phyloP scores from a whole-genome alignment of 495 filamentous ascomycete genomes.

The Aspergillus leporis region DNA sequence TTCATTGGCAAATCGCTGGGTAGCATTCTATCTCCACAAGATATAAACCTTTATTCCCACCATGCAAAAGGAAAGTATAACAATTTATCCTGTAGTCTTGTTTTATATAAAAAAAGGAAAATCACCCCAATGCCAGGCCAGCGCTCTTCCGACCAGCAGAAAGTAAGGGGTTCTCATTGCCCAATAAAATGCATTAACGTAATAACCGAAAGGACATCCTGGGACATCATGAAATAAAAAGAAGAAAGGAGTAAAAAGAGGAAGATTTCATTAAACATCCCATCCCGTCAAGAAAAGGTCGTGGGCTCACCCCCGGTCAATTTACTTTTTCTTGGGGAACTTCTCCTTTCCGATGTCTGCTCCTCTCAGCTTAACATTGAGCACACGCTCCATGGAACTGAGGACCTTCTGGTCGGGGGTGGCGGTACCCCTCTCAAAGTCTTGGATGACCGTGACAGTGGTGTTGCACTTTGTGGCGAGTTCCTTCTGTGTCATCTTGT shows the following conservation, averaged over 20 bases:
- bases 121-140: constrained; percentile 36
- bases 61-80: background rate
- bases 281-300: constrained; percentile 31
- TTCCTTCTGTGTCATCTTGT: constrained; percentile 96
- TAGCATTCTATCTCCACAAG: constrained; percentile 9
- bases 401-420: constrained; percentile 85
- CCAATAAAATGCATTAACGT: constrained; percentile 19
- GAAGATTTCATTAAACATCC: constrained; percentile 21
- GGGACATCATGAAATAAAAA: constrained; percentile 18
- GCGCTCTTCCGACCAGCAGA: constrained; percentile 43
- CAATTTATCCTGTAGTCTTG: constrained; percentile 31
- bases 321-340: constrained; percentile 70
- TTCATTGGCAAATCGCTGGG: constrained; percentile 17
- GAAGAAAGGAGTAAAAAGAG: constrained; percentile 24
- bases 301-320: constrained; percentile 30
- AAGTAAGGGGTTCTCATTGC: constrained; percentile 24
- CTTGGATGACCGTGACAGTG: constrained; percentile 73
- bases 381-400: constrained; percentile 73
- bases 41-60: background rate
- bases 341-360: constrained; percentile 72
- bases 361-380: constrained; percentile 84
- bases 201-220: constrained; percentile 22
- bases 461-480: constrained; percentile 93
- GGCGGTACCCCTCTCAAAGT: constrained; percentile 82
- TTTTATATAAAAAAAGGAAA: constrained; percentile 27